Conservation (phyloP, 169 alveolate genomes). For the Eimeria falciformis region DNA sequence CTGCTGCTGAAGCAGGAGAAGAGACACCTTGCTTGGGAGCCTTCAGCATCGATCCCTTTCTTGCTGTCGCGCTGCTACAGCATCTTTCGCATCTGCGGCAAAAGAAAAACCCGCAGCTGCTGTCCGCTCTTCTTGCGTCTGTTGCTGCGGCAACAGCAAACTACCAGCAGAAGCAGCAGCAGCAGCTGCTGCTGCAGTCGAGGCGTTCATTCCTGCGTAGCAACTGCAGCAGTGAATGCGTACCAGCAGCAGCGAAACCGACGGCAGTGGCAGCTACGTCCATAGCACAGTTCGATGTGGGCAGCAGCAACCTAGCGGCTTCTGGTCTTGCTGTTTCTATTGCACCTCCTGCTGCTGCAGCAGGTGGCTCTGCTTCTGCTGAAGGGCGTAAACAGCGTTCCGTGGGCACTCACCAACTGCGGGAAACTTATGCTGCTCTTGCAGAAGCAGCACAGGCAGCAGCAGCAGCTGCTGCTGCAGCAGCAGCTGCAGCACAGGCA, state of each 20-base stretch:
- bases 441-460: neutral
- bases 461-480: slow-evolving; percentile 27
- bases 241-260: neutral
- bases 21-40: neutral
- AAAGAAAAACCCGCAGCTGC: slow-evolving; percentile 18
- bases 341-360: neutral
- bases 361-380: slow-evolving; percentile 1
- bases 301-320: neutral
- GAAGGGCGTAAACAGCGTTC: neutral
- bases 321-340: neutral
- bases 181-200: too few relatives aligned
- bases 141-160: slow-evolving; percentile 19
- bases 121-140: slow-evolving; percentile 41
- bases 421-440: neutral
- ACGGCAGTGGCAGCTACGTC: neutral
- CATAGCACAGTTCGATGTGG: neutral
- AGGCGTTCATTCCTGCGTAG: neutral
- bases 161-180: slow-evolving; percentile 14
- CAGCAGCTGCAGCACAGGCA: neutral
- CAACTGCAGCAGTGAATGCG: neutral
- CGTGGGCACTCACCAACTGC: too few relatives aligned
- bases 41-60: slow-evolving; percentile 45
- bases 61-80: slow-evolving; percentile 28
- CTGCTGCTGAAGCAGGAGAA: neutral
- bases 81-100: slow-evolving; percentile 26